Conservation (phyloP, 352 stramenopile genomes). For the Peronospora belbahrii region DNA sequence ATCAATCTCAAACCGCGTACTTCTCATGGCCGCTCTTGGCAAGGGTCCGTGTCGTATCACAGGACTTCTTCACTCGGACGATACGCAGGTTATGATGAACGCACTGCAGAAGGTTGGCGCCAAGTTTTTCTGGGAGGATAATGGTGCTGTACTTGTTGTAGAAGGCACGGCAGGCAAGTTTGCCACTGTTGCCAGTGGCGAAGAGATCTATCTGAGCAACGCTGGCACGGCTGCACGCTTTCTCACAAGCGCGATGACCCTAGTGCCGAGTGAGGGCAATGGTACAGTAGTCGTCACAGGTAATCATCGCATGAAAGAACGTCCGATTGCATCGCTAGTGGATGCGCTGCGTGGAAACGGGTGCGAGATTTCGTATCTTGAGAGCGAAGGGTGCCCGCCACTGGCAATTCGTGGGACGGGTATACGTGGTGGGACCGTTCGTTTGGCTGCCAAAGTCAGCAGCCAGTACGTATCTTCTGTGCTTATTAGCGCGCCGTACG, state of each 20-base stretch:
- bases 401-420: conserved; percentile 69
- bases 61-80: conserved; percentile 94
- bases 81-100: conserved; percentile 97
- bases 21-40: conserved; percentile 92
- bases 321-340: conserved; percentile 93
- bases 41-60: conserved; percentile 71
- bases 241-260: conserved; percentile 87
- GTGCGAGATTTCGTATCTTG: conserved; percentile 62
- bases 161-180: conserved; percentile 71
- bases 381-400: conserved; percentile 61
- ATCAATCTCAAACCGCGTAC: conserved; percentile 96
- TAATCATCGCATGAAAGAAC: conserved; percentile 94
- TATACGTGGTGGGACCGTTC: conserved; percentile 61
- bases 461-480: conserved; percentile 96
- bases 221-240: conserved; percentile 92
- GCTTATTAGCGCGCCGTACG: conserved; percentile 91
- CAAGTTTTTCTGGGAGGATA: conserved; percentile 72
- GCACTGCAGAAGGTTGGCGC: conserved; percentile 89
- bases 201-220: conserved; percentile 83
- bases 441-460: conserved; percentile 90
- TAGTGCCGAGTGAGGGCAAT: conserved; percentile 35
- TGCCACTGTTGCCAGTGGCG: conserved; percentile 29
- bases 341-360: conserved; percentile 89
- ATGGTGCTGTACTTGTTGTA: conserved; percentile 64
- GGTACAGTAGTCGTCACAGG: conserved; percentile 83